Evolutionary conservation across 352 stramenopile species (phyloP).

Genomic region (Peronospora destructor): DNA sequence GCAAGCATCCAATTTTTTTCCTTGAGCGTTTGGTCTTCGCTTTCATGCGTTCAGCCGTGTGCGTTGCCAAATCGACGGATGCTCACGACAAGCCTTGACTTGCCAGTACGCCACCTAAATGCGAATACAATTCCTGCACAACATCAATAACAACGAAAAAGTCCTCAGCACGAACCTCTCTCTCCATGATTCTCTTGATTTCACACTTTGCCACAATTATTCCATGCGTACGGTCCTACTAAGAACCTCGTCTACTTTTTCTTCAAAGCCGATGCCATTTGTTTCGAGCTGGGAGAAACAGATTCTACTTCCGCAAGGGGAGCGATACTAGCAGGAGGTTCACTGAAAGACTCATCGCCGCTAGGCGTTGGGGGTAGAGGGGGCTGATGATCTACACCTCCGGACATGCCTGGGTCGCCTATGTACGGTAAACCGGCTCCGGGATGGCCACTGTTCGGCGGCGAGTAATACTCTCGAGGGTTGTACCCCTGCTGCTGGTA

Average conservation of each 20-base stretch:
- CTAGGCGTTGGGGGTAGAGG: conserved; percentile 36
- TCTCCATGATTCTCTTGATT: conserved; percentile 31
- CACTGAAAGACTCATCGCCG: conserved; percentile 10
- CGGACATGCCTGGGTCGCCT: conserved; percentile 19
- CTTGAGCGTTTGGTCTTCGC: conserved; percentile 2
- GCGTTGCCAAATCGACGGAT: neutral
- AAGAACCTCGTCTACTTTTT: conserved; percentile 26
- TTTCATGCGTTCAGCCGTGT: neutral
- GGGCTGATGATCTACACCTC: conserved; percentile 34
- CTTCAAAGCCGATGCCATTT: conserved; percentile 14
- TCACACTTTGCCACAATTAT: conserved; percentile 11
- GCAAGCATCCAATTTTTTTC: conserved; percentile 29
- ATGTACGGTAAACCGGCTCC: conserved; percentile 33
- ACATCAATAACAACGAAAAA: conserved; percentile 4
- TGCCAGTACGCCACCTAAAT: too few species aligned
- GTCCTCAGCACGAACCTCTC: conserved; percentile 6
- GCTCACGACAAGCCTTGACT: neutral
- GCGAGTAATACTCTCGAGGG: conserved; percentile 52
- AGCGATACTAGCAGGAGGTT: conserved; percentile 2
- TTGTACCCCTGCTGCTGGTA: conserved; percentile 62
- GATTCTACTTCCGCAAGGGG: conserved; percentile 16
- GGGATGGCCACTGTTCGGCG: conserved; percentile 30
- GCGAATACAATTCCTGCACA: neutral
- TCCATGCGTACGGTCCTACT: conserved; percentile 12
- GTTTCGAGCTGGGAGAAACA: conserved; percentile 13